Evolutionary conservation across 2,329 filamentous ascomycete genomes (phyloP), one percentile per base, ranked within the genome.

Genomic region (Cladosporium sphaerospermum): DNA sequence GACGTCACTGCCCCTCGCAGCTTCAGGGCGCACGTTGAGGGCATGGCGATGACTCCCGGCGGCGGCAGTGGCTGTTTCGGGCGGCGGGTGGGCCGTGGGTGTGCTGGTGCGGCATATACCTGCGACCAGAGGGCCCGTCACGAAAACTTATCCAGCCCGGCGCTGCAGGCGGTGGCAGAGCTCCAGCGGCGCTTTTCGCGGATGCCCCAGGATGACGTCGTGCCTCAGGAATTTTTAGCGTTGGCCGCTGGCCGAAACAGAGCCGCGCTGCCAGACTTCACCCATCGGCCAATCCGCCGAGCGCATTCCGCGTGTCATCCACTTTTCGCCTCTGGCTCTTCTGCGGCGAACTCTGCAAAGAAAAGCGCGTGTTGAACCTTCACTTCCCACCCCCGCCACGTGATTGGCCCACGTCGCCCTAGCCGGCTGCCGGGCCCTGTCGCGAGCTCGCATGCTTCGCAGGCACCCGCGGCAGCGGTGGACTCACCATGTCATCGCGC

Each of bases 331-430:
- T 28, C 48, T 51, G 48, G 48, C 5, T 19, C 31, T 51, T 51
- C 48, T 43, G 40, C 48, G 48, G 48, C 48, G 48, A 51, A 51
- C 48, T 51, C 48, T 51, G 48, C 48, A 51, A 51, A 51, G 48
- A 40, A 51, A 51, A 28, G 40, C 32, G 16, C 32, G 31, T 36
- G 41, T 14, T 32, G 39, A 51, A 51, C 48, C 39, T 51, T 31
- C 48, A 13, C 13, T 19, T 18, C 3, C 18, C 4, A 5, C 33
- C 14, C 1, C 8, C 3, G 31, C 48, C 4, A 7, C 9, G 2
- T 16, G 31, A 51, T 51, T 51, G 48, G 48, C 48, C 39, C 4
- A 0, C 36, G 10, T n/a, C 23, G 23, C 40, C 47, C 37, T 39
- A 31, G 37, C 28, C 14, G 40, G 19, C 47, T 43, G 23, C 31